Conservation (phyloP, 2,329 filamentous ascomycete species). For the Cordyceps javanica region DNA sequence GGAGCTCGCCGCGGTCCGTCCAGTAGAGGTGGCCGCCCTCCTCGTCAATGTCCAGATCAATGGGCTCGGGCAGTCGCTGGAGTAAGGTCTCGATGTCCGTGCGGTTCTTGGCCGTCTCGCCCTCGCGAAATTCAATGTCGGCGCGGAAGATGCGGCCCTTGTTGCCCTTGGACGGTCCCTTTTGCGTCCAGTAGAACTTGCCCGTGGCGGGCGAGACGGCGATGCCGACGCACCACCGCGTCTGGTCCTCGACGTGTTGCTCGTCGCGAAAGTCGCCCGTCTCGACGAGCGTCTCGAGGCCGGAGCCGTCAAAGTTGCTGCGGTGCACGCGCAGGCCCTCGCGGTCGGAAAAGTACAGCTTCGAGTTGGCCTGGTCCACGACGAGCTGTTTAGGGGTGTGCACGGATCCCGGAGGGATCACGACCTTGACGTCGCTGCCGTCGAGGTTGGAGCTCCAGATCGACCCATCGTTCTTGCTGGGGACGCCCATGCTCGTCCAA, state of each 20-base stretch:
- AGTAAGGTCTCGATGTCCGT: conserved; percentile 38
- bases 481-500: conserved; percentile 45
- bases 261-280: conserved; percentile 22
- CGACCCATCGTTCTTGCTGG: conserved; percentile 33
- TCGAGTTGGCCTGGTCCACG: conserved; percentile 22
- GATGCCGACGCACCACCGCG: conserved; percentile 51
- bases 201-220: conserved; percentile 35
- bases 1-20: conserved; percentile 55
- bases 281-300: conserved; percentile 34
- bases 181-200: conserved; percentile 55
- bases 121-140: conserved; percentile 31
- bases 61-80: conserved; percentile 44
- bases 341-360: conserved; percentile 38
- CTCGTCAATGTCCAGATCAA: conserved; percentile 51
- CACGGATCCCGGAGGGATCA: conserved; percentile 37
- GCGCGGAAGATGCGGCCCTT: conserved; percentile 49
- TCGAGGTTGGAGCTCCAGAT: conserved; percentile 42
- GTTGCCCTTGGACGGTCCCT: conserved; percentile 45
- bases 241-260: conserved; percentile 24
- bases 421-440: conserved; percentile 35
- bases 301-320: conserved; percentile 32
- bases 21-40: conserved; percentile 44
- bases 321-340: conserved; percentile 37
- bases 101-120: conserved; percentile 27
- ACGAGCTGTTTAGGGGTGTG: conserved; percentile 45